A percentile compares a stretch with the other conserved stretches of the same genome.
These are phyloP conservation scores for Mariannaea sp. DNA, from an alignment of 2,329 filamentous ascomycete species.

Conservation along the genomic window DNA sequence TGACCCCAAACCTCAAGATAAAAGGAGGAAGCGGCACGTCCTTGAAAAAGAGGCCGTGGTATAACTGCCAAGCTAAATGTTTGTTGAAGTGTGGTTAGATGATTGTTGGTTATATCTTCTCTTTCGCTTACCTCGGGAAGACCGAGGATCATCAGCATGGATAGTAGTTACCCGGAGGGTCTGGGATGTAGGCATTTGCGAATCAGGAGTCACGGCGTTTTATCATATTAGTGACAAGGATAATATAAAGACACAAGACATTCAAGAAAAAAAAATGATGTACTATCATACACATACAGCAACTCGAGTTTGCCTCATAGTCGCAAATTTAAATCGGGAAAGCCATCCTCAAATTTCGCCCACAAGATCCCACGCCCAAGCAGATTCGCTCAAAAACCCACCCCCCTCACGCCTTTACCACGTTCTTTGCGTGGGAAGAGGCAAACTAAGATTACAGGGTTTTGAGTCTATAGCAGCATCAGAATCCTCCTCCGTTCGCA, in stretches of 20 bases:
- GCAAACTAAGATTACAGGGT: constrained; percentile 40
- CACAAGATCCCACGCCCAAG: constrained; percentile 29
- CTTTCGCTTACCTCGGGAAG: no score
- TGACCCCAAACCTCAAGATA: constrained; percentile 53
- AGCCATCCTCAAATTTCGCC: constrained; percentile 36
- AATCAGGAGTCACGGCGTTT: constrained; percentile 21
- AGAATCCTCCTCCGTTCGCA: constrained; percentile 24
- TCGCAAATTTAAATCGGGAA: constrained; percentile 34
- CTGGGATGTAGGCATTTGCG: constrained; percentile 2
- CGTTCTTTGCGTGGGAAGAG: constrained; percentile 26
- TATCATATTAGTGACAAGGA: neutral
- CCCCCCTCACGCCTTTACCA: constrained; percentile 24
- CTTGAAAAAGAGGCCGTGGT: neutral
- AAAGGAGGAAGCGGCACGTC: constrained; percentile 31
- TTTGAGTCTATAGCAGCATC: constrained; percentile 33
- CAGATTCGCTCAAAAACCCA: constrained; percentile 30
- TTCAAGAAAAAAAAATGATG: constrained; percentile 35
- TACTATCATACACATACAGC: constrained; percentile 43
- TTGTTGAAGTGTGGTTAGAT: no score
- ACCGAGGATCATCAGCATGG: neutral
- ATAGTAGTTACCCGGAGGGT: no score
- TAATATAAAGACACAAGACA: constrained; percentile 9
- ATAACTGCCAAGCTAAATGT: constrained; percentile 3
- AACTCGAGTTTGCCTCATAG: constrained; percentile 21
- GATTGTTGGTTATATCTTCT: constrained; percentile 1